Percentiles rank a stretch among this genome's conserved stretches.
Evolutionary conservation across 768 basidiomycete species (phyloP).

Genomic region (Jaapia argillacea): DNA sequence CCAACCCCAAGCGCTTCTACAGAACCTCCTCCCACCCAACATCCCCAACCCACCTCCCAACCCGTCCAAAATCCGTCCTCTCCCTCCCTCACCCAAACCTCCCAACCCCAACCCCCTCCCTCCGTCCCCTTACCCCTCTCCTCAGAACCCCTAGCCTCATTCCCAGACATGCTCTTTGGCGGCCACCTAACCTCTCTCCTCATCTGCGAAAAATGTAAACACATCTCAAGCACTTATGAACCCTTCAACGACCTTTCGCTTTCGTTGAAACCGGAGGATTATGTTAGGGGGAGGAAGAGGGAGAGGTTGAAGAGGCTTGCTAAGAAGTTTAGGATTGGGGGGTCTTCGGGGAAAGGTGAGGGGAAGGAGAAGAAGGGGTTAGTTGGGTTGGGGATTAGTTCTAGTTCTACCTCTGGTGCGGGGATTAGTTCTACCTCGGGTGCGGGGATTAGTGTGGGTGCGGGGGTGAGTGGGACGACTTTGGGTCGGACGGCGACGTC

Average conservation of each 20-base stretch:
- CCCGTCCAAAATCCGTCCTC: not conserved
- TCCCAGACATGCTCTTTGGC: slow-evolving; percentile 86
- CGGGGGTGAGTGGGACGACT: slow-evolving; percentile 36
- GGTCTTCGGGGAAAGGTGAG: too few relatives aligned
- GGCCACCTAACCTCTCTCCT: slow-evolving; percentile 86
- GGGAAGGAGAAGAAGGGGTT: too few relatives aligned
- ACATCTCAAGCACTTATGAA: slow-evolving; percentile 86
- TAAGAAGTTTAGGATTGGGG: slow-evolving; percentile 37
- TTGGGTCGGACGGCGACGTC: slow-evolving; percentile 36
- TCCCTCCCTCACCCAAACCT: too few relatives aligned
- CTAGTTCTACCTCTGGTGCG: not conserved
- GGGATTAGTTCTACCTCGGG: not conserved
- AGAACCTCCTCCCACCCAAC: not conserved
- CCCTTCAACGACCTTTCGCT: slow-evolving; percentile 92
- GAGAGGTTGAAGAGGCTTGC: slow-evolving; percentile 71
- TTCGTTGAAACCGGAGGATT: slow-evolving; percentile 79
- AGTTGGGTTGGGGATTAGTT: too few relatives aligned
- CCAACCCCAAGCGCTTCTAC: not conserved
- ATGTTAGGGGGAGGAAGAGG: slow-evolving; percentile 60
- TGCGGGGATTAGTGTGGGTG: not conserved
- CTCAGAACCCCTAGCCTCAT: slow-evolving; percentile 50
- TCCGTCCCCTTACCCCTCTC: too few relatives aligned
- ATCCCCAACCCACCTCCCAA: not conserved
- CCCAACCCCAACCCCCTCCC: too few relatives aligned
- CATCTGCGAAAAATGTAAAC: slow-evolving; percentile 90